Evolutionary conservation across 306 rosid species (phyloP).

Genomic region (Quillaja saponaria): DNA sequence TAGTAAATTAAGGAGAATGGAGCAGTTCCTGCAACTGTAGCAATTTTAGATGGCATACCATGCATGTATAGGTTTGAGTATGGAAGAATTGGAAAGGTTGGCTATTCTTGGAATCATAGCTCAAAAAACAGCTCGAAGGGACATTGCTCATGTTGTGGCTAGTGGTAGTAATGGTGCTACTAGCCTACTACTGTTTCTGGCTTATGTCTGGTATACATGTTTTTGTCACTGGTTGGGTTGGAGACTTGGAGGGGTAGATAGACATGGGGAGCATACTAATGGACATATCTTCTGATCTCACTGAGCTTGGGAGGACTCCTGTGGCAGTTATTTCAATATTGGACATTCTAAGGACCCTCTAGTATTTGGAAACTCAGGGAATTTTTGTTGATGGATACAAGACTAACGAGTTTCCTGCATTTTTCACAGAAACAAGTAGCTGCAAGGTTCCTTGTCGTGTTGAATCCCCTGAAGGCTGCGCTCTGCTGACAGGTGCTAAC

Average conservation of each 20-base stretch:
- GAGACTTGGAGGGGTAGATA: slow-evolving; percentile 95
- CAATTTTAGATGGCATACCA: slow-evolving; percentile 86
- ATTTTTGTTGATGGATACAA: slow-evolving; percentile 83
- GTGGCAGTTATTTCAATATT: slow-evolving; percentile 87
- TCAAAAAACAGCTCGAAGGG: slow-evolving; percentile 92
- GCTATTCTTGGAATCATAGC: slow-evolving; percentile 71
- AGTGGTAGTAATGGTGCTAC: slow-evolving; percentile 83
- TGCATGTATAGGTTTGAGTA: slow-evolving; percentile 70
- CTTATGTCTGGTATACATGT: slow-evolving; percentile 75
- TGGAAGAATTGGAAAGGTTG: slow-evolving; percentile 71
- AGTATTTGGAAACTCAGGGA: slow-evolving; percentile 93
- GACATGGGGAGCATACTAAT: slow-evolving; percentile 80
- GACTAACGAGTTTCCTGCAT: slow-evolving; percentile 91
- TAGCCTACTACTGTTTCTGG: slow-evolving; percentile 91
- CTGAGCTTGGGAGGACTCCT: slow-evolving; percentile 93
- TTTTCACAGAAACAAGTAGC: slow-evolving; percentile 85
- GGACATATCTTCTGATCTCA: slow-evolving; percentile 95
- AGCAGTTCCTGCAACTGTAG: slow-evolving; percentile 95
- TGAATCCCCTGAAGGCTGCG: slow-evolving; percentile 77
- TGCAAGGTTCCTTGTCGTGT: slow-evolving; percentile 88
- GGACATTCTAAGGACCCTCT: slow-evolving; percentile 89
- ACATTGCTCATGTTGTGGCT: slow-evolving; percentile 86
- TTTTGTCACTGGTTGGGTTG: slow-evolving; percentile 95
- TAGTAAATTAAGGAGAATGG: slow-evolving; percentile 78
- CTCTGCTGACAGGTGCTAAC: slow-evolving; percentile 74